phyloP scores from a whole-genome alignment of 306 rosid genomes.

The Sophora flavescens region DNA sequence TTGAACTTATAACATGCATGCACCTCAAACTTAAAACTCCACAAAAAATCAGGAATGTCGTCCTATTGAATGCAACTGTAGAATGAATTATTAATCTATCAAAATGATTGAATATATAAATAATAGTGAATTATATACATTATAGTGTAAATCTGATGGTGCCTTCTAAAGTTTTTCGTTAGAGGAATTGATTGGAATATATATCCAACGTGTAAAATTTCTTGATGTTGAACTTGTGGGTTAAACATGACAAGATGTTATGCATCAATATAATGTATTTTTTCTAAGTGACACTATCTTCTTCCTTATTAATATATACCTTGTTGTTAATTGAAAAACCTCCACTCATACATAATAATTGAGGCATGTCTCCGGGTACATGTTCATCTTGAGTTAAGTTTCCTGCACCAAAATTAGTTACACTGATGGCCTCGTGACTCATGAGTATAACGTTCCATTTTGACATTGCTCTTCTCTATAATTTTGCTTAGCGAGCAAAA shows the following conservation, averaged over 20 bases:
- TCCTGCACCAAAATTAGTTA: constrained; percentile 16
- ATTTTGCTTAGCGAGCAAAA: too few relatives aligned
- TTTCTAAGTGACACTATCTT: background rate
- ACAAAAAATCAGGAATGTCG: too few relatives aligned
- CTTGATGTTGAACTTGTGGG: background rate
- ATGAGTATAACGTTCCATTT: too few relatives aligned
- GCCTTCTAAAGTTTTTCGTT: background rate
- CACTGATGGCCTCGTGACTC: too few relatives aligned
- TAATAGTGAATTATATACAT: too few relatives aligned
- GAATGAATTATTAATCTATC: too few relatives aligned
- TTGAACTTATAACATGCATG: too few relatives aligned
- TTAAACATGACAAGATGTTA: background rate
- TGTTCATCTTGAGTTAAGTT: background rate
- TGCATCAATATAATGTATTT: background rate
- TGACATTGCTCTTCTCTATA: too few relatives aligned
- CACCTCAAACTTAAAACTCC: too few relatives aligned
- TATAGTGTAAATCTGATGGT: background rate
- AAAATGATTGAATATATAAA: too few relatives aligned
- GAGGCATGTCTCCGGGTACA: constrained; percentile 19
- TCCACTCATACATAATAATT: background rate
- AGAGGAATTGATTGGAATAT: background rate
- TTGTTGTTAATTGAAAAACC: background rate
- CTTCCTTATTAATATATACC: background rate
- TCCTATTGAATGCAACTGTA: too few relatives aligned
- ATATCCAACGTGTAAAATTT: background rate